Evolutionary conservation across 2,329 filamentous ascomycete species (phyloP).

Genomic region (Pseudophaeomoniella oleicola): DNA sequence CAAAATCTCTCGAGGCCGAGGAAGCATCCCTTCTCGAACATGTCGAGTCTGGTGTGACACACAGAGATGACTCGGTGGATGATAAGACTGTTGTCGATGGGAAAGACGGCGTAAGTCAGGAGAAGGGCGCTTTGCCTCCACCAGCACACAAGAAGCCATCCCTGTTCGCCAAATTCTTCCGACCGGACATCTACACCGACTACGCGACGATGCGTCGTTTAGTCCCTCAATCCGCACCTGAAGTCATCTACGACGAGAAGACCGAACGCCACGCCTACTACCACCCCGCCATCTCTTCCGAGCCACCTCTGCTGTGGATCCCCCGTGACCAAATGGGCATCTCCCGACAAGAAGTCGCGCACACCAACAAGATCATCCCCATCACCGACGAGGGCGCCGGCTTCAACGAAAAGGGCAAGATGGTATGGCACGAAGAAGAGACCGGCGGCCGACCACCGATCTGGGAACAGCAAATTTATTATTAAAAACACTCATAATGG

Average conservation of each 20-base stretch:
- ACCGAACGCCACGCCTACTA: conserved; percentile 56
- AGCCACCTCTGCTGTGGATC: conserved; percentile 67
- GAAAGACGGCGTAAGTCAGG: conserved; percentile 8
- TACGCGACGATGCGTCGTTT: conserved; percentile 56
- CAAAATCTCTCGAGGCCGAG: conserved; percentile 52
- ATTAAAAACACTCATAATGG: no score
- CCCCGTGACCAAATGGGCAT: conserved; percentile 62
- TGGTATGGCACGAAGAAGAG: conserved; percentile 42
- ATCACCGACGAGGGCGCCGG: conserved; percentile 68
- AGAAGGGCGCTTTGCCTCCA: conserved; percentile 7
- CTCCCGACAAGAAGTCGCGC: conserved; percentile 60
- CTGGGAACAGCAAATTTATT: conserved; percentile 41
- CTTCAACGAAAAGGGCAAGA: conserved; percentile 55
- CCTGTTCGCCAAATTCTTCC: conserved; percentile 44
- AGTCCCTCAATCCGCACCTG: conserved; percentile 43
- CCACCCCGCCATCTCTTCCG: conserved; percentile 52
- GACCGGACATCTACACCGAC: conserved; percentile 62
- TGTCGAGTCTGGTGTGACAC: conserved; percentile 3
- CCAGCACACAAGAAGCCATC: conserved; percentile 18
- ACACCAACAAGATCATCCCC: conserved; percentile 55
- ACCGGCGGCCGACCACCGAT: conserved; percentile 38
- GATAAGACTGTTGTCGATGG: conserved; percentile 8
- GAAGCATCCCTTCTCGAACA: conserved; percentile 31
- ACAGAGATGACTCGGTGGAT: conserved; percentile 1
- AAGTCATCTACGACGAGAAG: conserved; percentile 46